Evolutionary conservation across 192 early-diverging fungal genomes (phyloP), one percentile per base, ranked within the genome.

Genomic region (Jimgerdemannia lactiflua): DNA sequence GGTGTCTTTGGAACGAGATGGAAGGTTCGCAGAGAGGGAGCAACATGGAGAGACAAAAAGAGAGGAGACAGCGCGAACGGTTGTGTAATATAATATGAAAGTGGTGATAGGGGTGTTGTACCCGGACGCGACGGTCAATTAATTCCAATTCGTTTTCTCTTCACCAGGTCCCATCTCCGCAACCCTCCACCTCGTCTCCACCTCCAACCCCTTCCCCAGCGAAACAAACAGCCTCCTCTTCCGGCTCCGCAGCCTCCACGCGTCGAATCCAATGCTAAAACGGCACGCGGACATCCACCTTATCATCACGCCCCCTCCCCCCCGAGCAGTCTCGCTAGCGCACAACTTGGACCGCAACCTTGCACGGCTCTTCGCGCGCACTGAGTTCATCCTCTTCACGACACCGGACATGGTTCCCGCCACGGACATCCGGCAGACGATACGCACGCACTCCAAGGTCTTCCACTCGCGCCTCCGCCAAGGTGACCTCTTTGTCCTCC

Each of bases 291-390:
- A 87, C 54, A 65, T 89, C 4, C 88, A 89, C 74, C 64, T 89
- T 4, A 73, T 84, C n/a, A 72, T 75, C 39, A 77, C 78, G 14
- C 74, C 80, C 4, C 70, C 75, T 7, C 74, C 76, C 43, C 70
- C 79, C 39, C 78, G 78, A 43, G 80, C 76, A 11, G 69, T 84
- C 18, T 72, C 76, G 19, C 78, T 80, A 54, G 78, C 81, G 29
- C 74, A 82, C 64, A 89, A 88, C 66, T 73, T 88, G 19, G 84
- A 89, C 49, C 84, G 85, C 7, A 88, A 88, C 66, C 29, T 88
- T 18, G 86, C 85, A 29, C 76, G 88, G n/a, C 79, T 89, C 42
- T 88, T 89, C 73, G 82, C 85, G 4, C 73, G 81, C 2, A 79
- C 85, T 3, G 88, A 89, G 54, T 89, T 80, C 65, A 76, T 88